These are phyloP conservation scores for Wickerhamiella slavikovae DNA, from an alignment of 805 yeast genomes.

Conservation along the genomic window DNA sequence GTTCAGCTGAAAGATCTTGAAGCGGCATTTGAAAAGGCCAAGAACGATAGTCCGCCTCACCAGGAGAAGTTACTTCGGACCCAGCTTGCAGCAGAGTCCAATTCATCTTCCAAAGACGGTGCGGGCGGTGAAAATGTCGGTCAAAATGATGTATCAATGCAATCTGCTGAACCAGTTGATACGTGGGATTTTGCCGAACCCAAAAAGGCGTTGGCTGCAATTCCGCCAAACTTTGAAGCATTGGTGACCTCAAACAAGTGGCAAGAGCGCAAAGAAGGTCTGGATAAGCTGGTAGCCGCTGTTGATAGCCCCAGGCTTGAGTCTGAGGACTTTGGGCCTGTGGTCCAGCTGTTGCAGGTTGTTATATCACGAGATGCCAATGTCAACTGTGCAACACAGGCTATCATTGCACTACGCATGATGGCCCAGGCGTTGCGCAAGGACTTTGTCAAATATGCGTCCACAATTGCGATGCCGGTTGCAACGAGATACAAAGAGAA, in stretches of 20 bases:
- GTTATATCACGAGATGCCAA: constrained; percentile 67
- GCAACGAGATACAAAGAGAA: constrained; percentile 78
- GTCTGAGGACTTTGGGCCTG: constrained; percentile 38
- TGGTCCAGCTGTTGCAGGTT: constrained; percentile 45
- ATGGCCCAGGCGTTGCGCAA: constrained; percentile 41
- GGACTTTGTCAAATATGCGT: constrained; percentile 33
- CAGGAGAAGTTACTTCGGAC: constrained; percentile 1
- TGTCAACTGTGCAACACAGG: constrained; percentile 61
- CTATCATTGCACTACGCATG: constrained; percentile 42
- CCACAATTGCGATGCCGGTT: constrained; percentile 34
- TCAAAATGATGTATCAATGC: constrained; percentile 18
- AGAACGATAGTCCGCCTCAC: constrained; percentile 11
- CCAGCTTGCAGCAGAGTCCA: constrained; percentile 1
- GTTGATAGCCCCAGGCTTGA: constrained; percentile 30
- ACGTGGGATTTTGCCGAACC: constrained; percentile 56
- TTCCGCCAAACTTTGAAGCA: constrained; percentile 41
- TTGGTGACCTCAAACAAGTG: constrained; percentile 48
- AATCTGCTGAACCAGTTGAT: constrained; percentile 27
- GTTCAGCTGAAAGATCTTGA: constrained; percentile 75
- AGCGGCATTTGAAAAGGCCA: constrained; percentile 38
- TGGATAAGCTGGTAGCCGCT: constrained; percentile 31
- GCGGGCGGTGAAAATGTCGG: constrained; percentile 7
- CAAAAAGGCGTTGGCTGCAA: constrained; percentile 38
- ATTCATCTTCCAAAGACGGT: neutral
- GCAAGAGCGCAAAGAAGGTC: constrained; percentile 79